Base-by-base conservation (phyloP, 345 rosid genomes). In the Populus euphratica region DNA sequence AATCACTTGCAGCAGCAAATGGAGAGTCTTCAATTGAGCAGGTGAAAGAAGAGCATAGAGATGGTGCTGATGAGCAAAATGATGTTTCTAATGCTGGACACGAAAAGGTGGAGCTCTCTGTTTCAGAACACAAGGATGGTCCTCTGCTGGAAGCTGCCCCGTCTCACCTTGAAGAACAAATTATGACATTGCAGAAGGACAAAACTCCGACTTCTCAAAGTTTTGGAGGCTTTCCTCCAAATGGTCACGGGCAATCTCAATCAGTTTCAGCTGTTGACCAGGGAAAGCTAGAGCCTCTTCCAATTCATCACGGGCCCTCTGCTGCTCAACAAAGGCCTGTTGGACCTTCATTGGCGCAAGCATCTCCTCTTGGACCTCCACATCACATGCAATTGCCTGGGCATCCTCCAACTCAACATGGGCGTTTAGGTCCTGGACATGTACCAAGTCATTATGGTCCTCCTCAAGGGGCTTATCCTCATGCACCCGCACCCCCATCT, bases 391-490 rank as follows among this genome's bases (percentile, higher is more conserved):
- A 81, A 44, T 56, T 80, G 21, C 81, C 76, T 0, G 89, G 80
- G 39, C 83, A 73, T 78, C 73, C 80, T 73, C 68, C 83, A 36
- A 56, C 79, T 77, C 90, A 83, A 49, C 59, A 68, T 61, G 76
- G 92, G 74, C 85, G 85, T 69, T 80, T 80, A 29, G 87, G 82
- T 47, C 78, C 86, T 35, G 87, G 83, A 11, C 77, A 78, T 70
- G 62, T 76, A 43, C 83, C 74, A 25, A 50, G 80, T 76, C 86
- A 73, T 69, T 79, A 76, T 76, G 85, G 86, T 75, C 83, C 68
- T 62, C 74, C 72, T 20, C 83, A 73, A 68, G 86, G 81, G 31
- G 80, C 84, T 76, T 72, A 81, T 78, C 54, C 59, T 76, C 85
- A 76, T 52, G 31, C 50, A 67, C 77, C 49, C 20, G 17, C 50